Evolutionary conservation across 805 yeast genomes (phyloP), one percentile per base, ranked within the genome.

Genomic region (Wickerhamomyces chaumierensis): DNA sequence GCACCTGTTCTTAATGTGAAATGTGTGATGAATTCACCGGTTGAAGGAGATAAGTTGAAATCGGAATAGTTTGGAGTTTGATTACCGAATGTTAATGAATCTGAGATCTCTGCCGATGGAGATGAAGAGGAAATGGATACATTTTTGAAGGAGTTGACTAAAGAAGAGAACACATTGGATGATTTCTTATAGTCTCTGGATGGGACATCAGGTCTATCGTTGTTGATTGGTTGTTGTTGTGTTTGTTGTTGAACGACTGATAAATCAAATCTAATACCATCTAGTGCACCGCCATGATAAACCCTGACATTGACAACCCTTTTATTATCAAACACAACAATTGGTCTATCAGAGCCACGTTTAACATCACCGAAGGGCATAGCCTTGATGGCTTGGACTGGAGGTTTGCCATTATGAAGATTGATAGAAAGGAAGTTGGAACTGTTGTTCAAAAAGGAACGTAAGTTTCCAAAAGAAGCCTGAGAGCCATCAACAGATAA

Each of bases 281-380:
- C 95, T 17, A 92, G 58, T 0, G 94, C 94, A 18, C 61, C 55
- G 2, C 95, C 96, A 47, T 78, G 75, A 46, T 74, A 80, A 0
- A 87, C 69, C 40, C 85, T 68, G 1, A 87, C 69, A 36, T 65
- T 66, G n/a, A 53, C 56, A 2, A 82, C 62, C 7, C 52, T 48
- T 13, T 45, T 44, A 14, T 68, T 56, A 46, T 66, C 62, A 42
- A 67, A 61, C 4, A 62, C 58, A 5, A 55, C 52, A 6, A 56
- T 35, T 12, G 49, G 49, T 18, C 57, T 56, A 4, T 50, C 43
- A 14, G 54, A 52, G 2, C 46, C 48, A 27, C 57, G 43, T 13
- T 49, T 42, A 13, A 39, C 27, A 15, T 49, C 51, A 13, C 66
- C 65, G 14, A 65, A 48, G 5, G 51, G 36, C 1, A 55, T 49